Conservation (phyloP, 805 yeast genomes). For the Ogataea ganodermae region DNA sequence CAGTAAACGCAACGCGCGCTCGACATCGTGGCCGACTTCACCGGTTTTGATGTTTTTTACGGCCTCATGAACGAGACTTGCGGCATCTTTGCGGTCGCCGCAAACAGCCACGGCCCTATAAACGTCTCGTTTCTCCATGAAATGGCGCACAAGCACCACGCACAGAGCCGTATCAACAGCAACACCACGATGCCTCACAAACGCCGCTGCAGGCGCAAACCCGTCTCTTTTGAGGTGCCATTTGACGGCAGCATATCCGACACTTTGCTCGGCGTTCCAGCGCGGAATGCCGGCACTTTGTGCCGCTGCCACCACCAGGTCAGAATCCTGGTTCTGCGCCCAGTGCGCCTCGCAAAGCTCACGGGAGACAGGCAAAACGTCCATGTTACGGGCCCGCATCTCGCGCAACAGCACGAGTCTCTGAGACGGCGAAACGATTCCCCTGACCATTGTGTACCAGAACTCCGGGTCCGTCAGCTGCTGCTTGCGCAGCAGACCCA, state of each 20-base stretch:
- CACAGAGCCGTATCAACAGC: background rate
- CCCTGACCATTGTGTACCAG: constrained; percentile 8
- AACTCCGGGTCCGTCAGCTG: constrained; percentile 1
- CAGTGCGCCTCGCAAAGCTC: constrained; percentile 3
- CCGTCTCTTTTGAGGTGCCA: background rate
- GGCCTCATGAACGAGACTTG: background rate
- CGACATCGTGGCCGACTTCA: background rate
- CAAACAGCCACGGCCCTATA: constrained; percentile 1
- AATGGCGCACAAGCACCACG: constrained; percentile 1
- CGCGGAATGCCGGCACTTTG: background rate
- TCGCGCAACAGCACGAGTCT: constrained; percentile 1
- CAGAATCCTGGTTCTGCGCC: background rate
- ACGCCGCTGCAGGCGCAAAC: constrained; percentile 1
- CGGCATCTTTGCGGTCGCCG: background rate
- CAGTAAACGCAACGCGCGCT: background rate
- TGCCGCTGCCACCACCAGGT: background rate
- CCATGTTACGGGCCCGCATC: constrained; percentile 6
- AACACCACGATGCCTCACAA: background rate
- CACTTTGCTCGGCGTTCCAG: background rate
- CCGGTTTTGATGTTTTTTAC: background rate
- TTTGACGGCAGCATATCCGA: background rate
- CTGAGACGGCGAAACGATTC: background rate
- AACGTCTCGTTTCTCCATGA: background rate
- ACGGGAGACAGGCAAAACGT: constrained; percentile 2
- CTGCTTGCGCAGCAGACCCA: background rate